phyloP scores from a whole-genome alignment of 768 basidiomycete genomes.

The Russula griseocarnosa region DNA sequence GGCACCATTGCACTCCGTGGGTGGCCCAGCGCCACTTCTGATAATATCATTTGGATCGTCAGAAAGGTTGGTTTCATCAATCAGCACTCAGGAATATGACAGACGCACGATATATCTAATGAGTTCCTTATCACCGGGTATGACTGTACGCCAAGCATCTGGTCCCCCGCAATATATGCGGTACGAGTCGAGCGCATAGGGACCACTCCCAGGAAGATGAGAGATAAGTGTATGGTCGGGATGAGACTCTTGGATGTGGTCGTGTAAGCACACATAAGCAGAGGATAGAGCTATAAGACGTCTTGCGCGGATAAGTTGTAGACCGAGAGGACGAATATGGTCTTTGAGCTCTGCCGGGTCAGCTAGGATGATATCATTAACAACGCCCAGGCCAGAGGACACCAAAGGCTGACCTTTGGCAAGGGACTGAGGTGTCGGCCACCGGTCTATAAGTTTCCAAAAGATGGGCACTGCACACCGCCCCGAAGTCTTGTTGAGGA shows the following conservation, averaged over 20 bases:
- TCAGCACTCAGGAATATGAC: neutral
- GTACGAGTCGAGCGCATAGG: constrained; percentile 73
- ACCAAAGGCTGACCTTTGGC: constrained; percentile 41
- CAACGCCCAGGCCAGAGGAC: neutral
- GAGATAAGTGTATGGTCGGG: constrained; percentile 41
- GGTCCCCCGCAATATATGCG: constrained; percentile 55
- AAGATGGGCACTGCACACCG: constrained; percentile 63
- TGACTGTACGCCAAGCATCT: constrained; percentile 59
- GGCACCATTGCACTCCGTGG: constrained; percentile 49
- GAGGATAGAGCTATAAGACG: constrained; percentile 53
- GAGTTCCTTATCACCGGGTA: constrained; percentile 67
- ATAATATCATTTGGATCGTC: no score
- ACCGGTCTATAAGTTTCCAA: constrained; percentile 50
- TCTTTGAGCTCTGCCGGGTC: constrained; percentile 42
- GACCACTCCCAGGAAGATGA: constrained; percentile 60
- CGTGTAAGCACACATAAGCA: constrained; percentile 37
- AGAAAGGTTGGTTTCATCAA: neutral
- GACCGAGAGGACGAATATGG: constrained; percentile 53
- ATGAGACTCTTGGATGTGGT: no score
- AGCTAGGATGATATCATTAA: constrained; percentile 36
- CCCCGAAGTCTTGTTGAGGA: constrained; percentile 69
- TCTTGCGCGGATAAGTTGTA: constrained; percentile 51
- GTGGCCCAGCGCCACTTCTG: constrained; percentile 75
- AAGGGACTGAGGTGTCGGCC: constrained; percentile 55
- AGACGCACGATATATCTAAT: constrained; percentile 57